Conservation (phyloP, 2,329 filamentous ascomycete species). For the Stagonosporopsis cucurbitacearum region DNA sequence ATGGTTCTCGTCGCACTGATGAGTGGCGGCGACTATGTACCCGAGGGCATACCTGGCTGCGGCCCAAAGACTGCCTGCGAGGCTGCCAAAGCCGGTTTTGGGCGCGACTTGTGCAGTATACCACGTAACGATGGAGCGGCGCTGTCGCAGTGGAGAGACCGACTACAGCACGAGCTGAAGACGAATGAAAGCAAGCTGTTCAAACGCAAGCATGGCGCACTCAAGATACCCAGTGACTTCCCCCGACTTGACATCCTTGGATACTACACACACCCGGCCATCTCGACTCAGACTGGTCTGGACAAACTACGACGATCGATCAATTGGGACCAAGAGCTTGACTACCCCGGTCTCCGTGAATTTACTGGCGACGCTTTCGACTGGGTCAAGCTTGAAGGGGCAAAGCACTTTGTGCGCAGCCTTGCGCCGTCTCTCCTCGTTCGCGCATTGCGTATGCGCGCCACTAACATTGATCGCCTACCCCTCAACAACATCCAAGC, state of each 20-base stretch:
- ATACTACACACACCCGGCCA: conserved; percentile 86
- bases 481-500: conserved; percentile 44
- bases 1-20: conserved; percentile 95
- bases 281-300: conserved; percentile 69
- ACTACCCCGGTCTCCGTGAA: conserved; percentile 70
- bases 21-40: conserved; percentile 93
- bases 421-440: conserved; percentile 78
- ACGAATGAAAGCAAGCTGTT: conserved; percentile 88
- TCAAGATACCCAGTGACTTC: conserved; percentile 80
- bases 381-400: conserved; percentile 80
- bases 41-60: conserved; percentile 85
- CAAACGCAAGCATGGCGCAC: conserved; percentile 72
- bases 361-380: conserved; percentile 84
- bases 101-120: conserved; percentile 73
- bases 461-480: conserved; percentile 26
- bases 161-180: conserved; percentile 74
- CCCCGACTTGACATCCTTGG: conserved; percentile 79
- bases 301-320: conserved; percentile 61
- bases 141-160: conserved; percentile 73
- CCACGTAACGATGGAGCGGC: conserved; percentile 64
- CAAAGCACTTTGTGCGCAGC: conserved; percentile 82
- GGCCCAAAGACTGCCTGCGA: conserved; percentile 89
- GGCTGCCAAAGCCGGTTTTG: conserved; percentile 87
- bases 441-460: conserved; percentile 59
- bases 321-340: conserved; percentile 68